These are phyloP conservation scores for Rubroboletus satanas DNA, from an alignment of 768 basidiomycete species.

Conservation along the genomic window DNA sequence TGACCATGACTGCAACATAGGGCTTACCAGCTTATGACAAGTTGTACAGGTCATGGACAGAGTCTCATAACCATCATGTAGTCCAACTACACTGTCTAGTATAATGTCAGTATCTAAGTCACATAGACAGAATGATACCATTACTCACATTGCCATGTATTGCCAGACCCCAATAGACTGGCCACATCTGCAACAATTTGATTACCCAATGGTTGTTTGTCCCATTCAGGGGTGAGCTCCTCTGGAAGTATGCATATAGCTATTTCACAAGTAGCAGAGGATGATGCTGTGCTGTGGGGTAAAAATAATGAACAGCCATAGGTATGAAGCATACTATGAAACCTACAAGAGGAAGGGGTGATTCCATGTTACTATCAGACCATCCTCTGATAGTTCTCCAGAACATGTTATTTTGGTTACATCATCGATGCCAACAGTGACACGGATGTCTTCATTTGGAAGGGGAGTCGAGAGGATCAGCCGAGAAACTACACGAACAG, in stretches of 20 bases:
- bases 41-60: no score
- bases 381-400: not conserved
- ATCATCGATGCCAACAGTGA: not conserved
- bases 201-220: not conserved
- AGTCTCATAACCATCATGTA: not conserved
- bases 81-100: not conserved
- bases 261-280: not conserved
- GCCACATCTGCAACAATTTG: not conserved
- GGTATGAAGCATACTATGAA: not conserved
- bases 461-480: not conserved
- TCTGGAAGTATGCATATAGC: not conserved
- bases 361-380: not conserved
- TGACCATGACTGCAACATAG: not conserved
- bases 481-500: not conserved
- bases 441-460: not conserved
- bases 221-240: not conserved
- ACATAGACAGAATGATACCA: not conserved
- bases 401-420: not conserved
- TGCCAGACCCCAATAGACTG: not conserved
- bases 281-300: not conserved
- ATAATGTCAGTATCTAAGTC: not conserved
- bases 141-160: not conserved
- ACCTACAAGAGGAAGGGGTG: not conserved
- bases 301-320: not conserved
- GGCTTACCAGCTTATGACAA: not conserved